These are phyloP conservation scores for Beauveria rudraprayagi DNA, from an alignment of 2,329 filamentous ascomycete genomes.

Conservation along the genomic window DNA sequence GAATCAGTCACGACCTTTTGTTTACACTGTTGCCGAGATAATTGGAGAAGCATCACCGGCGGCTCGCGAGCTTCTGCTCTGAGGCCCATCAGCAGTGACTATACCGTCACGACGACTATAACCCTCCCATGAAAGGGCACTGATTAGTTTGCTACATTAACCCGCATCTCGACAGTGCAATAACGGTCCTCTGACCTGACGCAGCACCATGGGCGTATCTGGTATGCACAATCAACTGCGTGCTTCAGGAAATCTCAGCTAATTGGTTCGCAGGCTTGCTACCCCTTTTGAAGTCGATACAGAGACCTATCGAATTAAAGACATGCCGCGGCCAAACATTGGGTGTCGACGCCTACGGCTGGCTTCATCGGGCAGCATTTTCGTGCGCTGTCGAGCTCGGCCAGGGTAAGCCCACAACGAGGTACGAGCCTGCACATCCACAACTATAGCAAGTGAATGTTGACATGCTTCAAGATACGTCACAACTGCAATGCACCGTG, in stretches of 20 bases:
- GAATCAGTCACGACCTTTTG: background rate
- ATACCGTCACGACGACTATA: background rate
- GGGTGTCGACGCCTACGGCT: conserved; percentile 95
- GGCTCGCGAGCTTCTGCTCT: background rate
- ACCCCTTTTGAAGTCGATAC: conserved; percentile 90
- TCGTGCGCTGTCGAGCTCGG: conserved; percentile 87
- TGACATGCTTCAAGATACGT: conserved; percentile 55
- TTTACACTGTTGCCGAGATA: background rate
- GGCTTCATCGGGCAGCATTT: conserved; percentile 90
- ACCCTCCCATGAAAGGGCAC: too few species aligned
- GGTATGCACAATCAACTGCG: conserved; percentile 19
- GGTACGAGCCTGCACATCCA: conserved; percentile 43
- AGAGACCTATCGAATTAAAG: conserved; percentile 78
- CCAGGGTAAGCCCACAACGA: conserved; percentile 76
- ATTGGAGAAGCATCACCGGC: background rate
- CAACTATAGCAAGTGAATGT: background rate
- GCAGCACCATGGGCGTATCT: conserved; percentile 28
- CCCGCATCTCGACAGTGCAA: background rate
- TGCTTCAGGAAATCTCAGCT: conserved; percentile 11
- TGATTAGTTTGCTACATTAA: background rate
- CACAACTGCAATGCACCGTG: conserved; percentile 80
- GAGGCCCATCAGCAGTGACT: background rate
- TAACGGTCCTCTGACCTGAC: background rate
- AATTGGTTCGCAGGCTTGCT: conserved; percentile 58
- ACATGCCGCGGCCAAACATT: conserved; percentile 82